Conservation (phyloP, 371 early-diverging fungal genomes). For the Mucor irregularis region DNA sequence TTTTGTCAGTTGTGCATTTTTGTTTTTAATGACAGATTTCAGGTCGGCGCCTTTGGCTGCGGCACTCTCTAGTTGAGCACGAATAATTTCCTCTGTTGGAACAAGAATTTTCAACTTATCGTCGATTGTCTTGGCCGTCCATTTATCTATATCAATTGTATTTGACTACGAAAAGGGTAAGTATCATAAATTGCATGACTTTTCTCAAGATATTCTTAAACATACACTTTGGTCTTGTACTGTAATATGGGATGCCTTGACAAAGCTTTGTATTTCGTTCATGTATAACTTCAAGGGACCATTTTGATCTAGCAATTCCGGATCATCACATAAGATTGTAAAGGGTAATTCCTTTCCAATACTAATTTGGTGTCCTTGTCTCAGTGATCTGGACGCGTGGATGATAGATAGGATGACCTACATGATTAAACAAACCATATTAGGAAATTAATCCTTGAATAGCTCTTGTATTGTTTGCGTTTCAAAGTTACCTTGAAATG, state of each 20-base stretch:
- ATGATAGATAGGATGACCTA: slow-evolving; percentile 56
- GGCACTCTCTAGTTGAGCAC: slow-evolving; percentile 38
- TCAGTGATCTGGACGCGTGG: slow-evolving; percentile 64
- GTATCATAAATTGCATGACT: no score
- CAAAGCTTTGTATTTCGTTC: slow-evolving; percentile 46
- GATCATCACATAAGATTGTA: slow-evolving; percentile 46
- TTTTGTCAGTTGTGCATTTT: slow-evolving; percentile 24
- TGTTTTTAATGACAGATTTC: slow-evolving; percentile 18
- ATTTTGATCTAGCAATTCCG: slow-evolving; percentile 21
- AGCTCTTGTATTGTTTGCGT: not conserved
- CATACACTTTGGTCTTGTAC: not conserved
- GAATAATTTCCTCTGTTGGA: slow-evolving; percentile 41
- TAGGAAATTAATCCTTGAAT: slow-evolving; percentile 5
- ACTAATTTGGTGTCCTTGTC: slow-evolving; percentile 64
- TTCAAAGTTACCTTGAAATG: slow-evolving; percentile 50
- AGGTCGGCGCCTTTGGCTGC: slow-evolving; percentile 33
- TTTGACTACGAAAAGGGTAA: not conserved
- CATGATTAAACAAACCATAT: slow-evolving; percentile 1
- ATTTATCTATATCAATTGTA: not conserved
- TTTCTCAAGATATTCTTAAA: slow-evolving; percentile 26
- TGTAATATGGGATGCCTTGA: slow-evolving; percentile 41
- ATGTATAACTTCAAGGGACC: slow-evolving; percentile 41
- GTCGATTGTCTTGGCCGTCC: slow-evolving; percentile 36
- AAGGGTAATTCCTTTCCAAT: slow-evolving; percentile 53
- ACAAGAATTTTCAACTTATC: slow-evolving; percentile 47